These are phyloP conservation scores for Pisolithus marmoratus DNA, from an alignment of 768 basidiomycete genomes.

Conservation along the genomic window DNA sequence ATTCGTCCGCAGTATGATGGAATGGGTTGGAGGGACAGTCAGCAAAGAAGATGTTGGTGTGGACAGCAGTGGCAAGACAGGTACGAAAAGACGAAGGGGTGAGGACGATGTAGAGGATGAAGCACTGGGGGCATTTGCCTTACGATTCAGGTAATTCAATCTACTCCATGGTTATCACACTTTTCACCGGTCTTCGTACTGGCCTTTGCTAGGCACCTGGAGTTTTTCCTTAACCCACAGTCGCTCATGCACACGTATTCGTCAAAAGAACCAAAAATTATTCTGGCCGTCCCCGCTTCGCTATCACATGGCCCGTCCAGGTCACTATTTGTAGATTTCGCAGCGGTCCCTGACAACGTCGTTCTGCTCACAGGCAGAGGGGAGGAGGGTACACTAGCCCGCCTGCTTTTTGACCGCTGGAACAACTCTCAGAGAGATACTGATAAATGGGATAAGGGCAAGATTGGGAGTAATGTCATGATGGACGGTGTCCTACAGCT, in stretches of 20 bases:
- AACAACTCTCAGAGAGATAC: constrained; percentile 73
- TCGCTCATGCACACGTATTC: constrained; percentile 78
- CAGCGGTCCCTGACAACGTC: constrained; percentile 76
- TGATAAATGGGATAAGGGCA: constrained; percentile 85
- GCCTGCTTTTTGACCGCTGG: constrained; percentile 82
- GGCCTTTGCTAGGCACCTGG: constrained; percentile 60
- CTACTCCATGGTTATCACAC: neutral
- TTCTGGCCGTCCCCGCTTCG: constrained; percentile 89
- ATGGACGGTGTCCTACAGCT: constrained; percentile 67
- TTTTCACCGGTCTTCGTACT: constrained; percentile 1
- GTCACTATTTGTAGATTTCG: constrained; percentile 80
- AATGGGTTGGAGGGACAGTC: constrained; percentile 96
- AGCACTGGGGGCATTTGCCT: constrained; percentile 75
- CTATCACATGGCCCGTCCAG: constrained; percentile 91
- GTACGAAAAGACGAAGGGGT: constrained; percentile 47
- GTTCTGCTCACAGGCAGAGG: constrained; percentile 78
- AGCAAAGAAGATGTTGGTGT: constrained; percentile 89
- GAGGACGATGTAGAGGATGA: constrained; percentile 78
- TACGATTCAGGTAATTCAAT: constrained; percentile 80
- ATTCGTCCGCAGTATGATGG: constrained; percentile 95
- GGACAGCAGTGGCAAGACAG: constrained; percentile 53
- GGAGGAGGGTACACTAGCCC: constrained; percentile 75
- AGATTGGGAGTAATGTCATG: constrained; percentile 81
- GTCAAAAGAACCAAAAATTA: constrained; percentile 85
- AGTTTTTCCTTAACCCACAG: constrained; percentile 83